A percentile compares a stretch with the other conserved stretches of the same genome.
These are phyloP conservation scores for Aspergillus baeticus DNA, from an alignment of 495 filamentous ascomycete species.

Conservation along the genomic window DNA sequence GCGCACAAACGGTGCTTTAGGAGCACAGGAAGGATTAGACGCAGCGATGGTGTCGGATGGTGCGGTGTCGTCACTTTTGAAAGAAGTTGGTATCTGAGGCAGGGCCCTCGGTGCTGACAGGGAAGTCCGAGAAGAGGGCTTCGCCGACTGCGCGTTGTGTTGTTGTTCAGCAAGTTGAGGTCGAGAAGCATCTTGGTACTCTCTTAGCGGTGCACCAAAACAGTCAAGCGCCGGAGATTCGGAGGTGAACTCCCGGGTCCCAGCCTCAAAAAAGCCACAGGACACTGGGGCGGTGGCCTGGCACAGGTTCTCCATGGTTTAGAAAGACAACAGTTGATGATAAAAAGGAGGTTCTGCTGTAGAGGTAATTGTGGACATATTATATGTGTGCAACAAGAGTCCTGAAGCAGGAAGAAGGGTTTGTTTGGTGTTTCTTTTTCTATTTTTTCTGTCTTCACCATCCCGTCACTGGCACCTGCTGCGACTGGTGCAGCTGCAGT, in stretches of 20 bases:
- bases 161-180: conserved; percentile 1
- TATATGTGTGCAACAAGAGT: neutral
- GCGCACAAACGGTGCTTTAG: conserved; percentile 43
- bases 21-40: conserved; percentile 30
- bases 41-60: conserved; percentile 40
- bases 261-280: conserved; percentile 15
- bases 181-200: conserved; percentile 1
- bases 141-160: conserved; percentile 3
- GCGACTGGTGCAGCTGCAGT: conserved; percentile 21
- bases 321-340: neutral
- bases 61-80: conserved; percentile 12
- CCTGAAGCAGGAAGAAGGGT: conserved; percentile 4
- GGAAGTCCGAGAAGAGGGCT: neutral
- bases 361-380: neutral
- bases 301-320: conserved; percentile 8
- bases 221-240: conserved; percentile 27
- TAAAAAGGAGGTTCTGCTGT: neutral
- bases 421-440: conserved; percentile 13
- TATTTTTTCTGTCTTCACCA: conserved; percentile 2
- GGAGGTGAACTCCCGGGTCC: conserved; percentile 19
- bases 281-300: conserved; percentile 10
- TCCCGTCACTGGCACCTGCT: conserved; percentile 20
- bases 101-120: neutral
- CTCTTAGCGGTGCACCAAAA: conserved; percentile 15
- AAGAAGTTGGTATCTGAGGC: neutral